These are phyloP conservation scores for Rhynchospora pubera DNA, from an alignment of 176 grass and related monocot species.

Conservation along the genomic window DNA sequence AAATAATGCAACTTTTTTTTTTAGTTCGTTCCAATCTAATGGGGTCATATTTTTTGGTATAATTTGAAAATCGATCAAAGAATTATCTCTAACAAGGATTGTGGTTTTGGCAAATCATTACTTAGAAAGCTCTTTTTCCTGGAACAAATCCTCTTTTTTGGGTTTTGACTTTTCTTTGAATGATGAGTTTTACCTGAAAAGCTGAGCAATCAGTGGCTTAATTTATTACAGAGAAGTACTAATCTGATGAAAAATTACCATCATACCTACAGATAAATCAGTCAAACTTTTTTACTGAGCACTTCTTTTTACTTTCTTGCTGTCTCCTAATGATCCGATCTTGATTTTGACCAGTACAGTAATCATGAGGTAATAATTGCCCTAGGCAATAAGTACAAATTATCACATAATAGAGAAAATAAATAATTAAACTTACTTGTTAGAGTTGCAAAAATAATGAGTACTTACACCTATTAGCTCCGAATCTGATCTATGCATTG, in stretches of 20 bases:
- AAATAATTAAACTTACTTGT: neutral
- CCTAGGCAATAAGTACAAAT: neutral
- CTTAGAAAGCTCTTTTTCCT: neutral
- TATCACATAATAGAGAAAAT: neutral
- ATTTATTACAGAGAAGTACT: neutral
- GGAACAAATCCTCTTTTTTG: neutral
- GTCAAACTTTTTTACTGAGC: neutral
- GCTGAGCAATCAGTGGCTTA: neutral
- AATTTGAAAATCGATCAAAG: neutral
- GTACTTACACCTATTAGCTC: neutral
- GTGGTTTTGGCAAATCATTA: neutral
- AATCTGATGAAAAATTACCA: neutral
- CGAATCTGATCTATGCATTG: neutral
- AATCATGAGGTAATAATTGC: neutral
- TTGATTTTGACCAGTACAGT: neutral
- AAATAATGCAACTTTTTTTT: neutral
- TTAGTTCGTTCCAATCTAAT: neutral
- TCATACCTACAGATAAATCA: neutral
- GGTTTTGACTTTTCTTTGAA: conserved; percentile 5
- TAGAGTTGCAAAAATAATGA: neutral
- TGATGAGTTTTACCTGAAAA: conserved; percentile 4
- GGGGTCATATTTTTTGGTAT: neutral
- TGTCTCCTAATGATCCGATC: neutral
- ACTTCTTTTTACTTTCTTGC: neutral
- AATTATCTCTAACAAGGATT: neutral